Evolutionary conservation across 176 grass and related monocot species (phyloP).

Genomic region (Ampelocalamus luodianensis): DNA sequence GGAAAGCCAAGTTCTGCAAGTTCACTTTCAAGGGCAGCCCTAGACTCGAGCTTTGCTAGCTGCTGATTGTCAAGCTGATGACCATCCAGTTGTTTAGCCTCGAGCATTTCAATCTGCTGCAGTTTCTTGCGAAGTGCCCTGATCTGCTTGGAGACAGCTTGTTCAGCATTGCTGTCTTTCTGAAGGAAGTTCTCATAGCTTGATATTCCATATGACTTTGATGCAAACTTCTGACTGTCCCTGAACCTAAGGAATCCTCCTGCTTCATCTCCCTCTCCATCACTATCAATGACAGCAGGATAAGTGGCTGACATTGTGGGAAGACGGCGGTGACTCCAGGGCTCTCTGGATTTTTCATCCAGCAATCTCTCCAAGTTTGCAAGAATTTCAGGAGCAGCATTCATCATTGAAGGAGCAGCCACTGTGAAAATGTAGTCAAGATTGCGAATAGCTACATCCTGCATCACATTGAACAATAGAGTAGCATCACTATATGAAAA

Average conservation of each 20-base stretch:
- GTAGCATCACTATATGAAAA: conserved; percentile 23
- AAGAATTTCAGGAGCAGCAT: conserved; percentile 81
- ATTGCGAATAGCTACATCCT: conserved; percentile 92
- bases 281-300: conserved; percentile 79
- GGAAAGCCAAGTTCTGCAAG: conserved; percentile 80
- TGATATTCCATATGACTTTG: conserved; percentile 59
- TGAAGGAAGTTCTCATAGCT: conserved; percentile 68
- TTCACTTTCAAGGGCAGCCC: conserved; percentile 66
- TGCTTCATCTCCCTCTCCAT: conserved; percentile 68
- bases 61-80: conserved; percentile 88
- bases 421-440: conserved; percentile 96
- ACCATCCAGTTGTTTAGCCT: conserved; percentile 72
- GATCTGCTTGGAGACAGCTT: conserved; percentile 80
- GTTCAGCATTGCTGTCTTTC: conserved; percentile 63
- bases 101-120: conserved; percentile 98
- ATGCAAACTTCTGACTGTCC: conserved; percentile 52
- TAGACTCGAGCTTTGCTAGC: conserved; percentile 80
- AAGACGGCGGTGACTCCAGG: conserved; percentile 85
- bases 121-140: conserved; percentile 90
- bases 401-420: conserved; percentile 69
- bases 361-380: conserved; percentile 77
- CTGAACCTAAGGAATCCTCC: conserved; percentile 54
- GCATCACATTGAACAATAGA: conserved; percentile 42
- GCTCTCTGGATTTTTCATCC: conserved; percentile 76
- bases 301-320: conserved; percentile 90